These are phyloP conservation scores for Tulasnella sp. DNA, from an alignment of 768 basidiomycete genomes.

Conservation along the genomic window DNA sequence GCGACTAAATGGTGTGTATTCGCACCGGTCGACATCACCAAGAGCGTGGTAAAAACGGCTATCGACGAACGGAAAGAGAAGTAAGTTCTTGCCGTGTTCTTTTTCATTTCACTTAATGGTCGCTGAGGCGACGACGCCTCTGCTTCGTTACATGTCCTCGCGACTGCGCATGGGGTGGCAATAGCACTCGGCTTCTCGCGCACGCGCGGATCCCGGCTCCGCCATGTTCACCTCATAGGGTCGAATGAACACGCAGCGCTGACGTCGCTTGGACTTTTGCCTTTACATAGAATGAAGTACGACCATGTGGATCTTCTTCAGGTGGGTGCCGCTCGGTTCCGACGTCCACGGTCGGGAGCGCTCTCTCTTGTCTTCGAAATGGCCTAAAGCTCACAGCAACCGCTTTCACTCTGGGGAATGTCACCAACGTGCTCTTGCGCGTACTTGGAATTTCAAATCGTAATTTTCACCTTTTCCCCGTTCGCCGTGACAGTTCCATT, in stretches of 20 bases:
- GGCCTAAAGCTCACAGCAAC: neutral
- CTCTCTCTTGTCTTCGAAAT: neutral
- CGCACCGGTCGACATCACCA: conserved; percentile 38
- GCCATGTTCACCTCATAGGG: neutral
- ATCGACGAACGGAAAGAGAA: conserved; percentile 43
- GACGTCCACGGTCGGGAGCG: neutral
- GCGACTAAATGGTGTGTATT: conserved; percentile 87
- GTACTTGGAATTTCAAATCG: neutral
- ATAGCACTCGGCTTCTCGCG: neutral
- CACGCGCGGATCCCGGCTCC: neutral
- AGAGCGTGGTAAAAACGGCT: conserved; percentile 45
- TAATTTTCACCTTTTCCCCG: neutral
- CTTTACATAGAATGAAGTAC: neutral
- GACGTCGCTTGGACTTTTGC: neutral
- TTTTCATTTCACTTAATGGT: neutral
- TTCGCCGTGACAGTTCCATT: conserved; percentile 48
- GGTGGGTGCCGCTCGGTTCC: conserved; percentile 28
- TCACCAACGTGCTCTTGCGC: neutral
- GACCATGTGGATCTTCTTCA: conserved; percentile 54
- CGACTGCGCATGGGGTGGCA: neutral
- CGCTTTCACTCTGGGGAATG: neutral
- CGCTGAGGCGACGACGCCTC: neutral
- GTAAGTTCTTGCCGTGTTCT: neutral
- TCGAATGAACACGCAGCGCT: neutral
- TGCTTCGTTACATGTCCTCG: neutral